Evolutionary conservation across 116 monocot species (phyloP).

Genomic region (Cymodocea nodosa): DNA sequence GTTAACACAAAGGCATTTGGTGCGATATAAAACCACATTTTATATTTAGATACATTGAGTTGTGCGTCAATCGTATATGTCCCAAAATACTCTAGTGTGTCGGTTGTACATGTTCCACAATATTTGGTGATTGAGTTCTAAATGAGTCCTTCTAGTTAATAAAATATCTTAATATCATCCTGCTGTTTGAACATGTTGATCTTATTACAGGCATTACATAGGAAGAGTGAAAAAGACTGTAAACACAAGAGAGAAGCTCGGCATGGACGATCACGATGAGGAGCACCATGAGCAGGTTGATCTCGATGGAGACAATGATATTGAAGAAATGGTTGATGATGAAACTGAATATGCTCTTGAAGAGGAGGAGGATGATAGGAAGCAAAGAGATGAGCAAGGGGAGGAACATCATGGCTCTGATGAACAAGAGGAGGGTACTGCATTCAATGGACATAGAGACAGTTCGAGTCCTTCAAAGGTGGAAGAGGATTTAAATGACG

Average conservation of each 20-base stretch:
- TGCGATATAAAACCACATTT: no score
- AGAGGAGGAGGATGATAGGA: constrained; percentile 22
- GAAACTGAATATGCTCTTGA: constrained; percentile 38
- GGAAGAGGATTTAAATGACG: constrained; percentile 13
- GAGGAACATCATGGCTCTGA: constrained; percentile 18
- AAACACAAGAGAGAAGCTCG: neutral
- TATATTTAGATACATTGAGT: no score
- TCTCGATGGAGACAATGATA: constrained; percentile 90
- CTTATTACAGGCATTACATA: neutral
- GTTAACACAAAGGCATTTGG: no score
- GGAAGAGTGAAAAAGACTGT: neutral
- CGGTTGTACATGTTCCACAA: no score
- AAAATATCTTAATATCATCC: no score
- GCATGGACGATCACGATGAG: constrained; percentile 35
- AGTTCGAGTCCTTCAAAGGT: constrained; percentile 11
- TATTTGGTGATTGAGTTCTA: no score
- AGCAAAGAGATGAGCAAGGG: constrained; percentile 4
- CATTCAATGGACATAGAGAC: constrained; percentile 16
- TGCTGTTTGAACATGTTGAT: no score
- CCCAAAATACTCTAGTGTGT: no score
- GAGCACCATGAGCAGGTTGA: constrained; percentile 81
- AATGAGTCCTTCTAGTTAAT: no score
- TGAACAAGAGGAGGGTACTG: constrained; percentile 12
- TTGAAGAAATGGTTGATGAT: constrained; percentile 74
- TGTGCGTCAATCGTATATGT: no score